Base-by-base conservation (phyloP, 2,329 filamentous ascomycete species). In the Botrytis pseudocinerea region DNA sequence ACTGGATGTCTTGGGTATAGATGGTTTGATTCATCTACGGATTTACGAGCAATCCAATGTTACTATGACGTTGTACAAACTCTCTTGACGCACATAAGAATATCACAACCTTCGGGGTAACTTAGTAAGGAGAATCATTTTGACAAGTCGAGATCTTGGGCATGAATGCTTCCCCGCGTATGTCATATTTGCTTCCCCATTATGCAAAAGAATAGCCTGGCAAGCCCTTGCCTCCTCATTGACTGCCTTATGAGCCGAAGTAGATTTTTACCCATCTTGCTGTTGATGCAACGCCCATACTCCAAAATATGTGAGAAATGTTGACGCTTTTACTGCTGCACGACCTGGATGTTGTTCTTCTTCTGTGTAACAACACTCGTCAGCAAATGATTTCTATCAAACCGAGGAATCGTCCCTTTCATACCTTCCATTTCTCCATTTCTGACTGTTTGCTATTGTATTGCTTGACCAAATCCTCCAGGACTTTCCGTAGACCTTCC, bases 391-490 rank as follows among this genome's bases (percentile, higher is more conserved):
- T 32, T 46, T 46, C 46, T 18, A 32, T 32, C 69, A 46, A 40
- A 2, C 66, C 64, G n/a, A 62, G n/a, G 25, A 57, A 42, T 54
- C 60, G 69, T 69, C 54, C n/a, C 54, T 69, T 61, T 81, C 90
- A 73, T 84, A 97, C 95, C 93, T 99, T 99, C 96, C 96, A 99
- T 83, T 92, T 95, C 82, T 99, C 95, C 86, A 99, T 89, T 81
- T 99, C 96, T 60, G 94, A 90, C 83, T 99, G 95, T 84, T 97
- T 97, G 46, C 87, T 85, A 86, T 97, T 97, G 87, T 98, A 98
- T 84, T 97, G 94, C 87, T 97, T 98, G 77, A 98, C 89, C 76
- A 99, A 85, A 82, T 98, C 95, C 76, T 98, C 95, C 72, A 98
- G 86, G 44, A 98, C 94, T 84, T 97, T 97, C 84, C 92, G 96